A percentile compares a stretch with the other conserved stretches of the same genome.
phyloP scores from a whole-genome alignment of 257 asterid genomes.

The Gentiana dahurica region DNA sequence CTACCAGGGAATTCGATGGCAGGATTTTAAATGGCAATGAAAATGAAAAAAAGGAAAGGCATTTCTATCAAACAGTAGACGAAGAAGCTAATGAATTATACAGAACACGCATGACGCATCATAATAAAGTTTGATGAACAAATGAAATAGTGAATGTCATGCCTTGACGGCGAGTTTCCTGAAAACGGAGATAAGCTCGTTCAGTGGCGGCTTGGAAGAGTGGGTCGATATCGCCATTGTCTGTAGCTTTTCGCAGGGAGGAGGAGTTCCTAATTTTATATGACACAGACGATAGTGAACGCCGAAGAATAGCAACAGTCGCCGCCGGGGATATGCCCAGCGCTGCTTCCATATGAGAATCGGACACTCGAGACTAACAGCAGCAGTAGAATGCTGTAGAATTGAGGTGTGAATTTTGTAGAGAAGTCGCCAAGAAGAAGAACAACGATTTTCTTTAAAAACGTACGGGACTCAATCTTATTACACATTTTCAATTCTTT shows the following conservation, averaged over 20 bases:
- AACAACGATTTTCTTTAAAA: too few relatives aligned
- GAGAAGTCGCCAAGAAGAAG: too few relatives aligned
- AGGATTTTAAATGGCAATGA: too few relatives aligned
- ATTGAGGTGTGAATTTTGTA: too few relatives aligned
- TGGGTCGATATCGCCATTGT: conserved; percentile 16
- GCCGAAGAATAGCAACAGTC: conserved; percentile 10
- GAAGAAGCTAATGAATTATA: neutral
- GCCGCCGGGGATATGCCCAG: conserved; percentile 8
- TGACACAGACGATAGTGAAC: conserved; percentile 8
- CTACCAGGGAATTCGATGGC: too few relatives aligned
- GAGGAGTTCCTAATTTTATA: conserved; percentile 5
- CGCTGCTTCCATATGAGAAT: conserved; percentile 17
- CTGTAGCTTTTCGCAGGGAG: conserved; percentile 14
- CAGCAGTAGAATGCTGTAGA: too few relatives aligned
- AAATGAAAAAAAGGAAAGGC: too few relatives aligned
- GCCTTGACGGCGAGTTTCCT: conserved; percentile 67
- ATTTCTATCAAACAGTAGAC: too few relatives aligned
- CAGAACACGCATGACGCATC: neutral
- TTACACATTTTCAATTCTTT: too few relatives aligned
- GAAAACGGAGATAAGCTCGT: conserved; percentile 53
- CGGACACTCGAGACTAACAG: too few relatives aligned
- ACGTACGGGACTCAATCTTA: too few relatives aligned
- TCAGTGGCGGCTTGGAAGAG: conserved; percentile 30
- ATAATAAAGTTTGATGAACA: neutral
- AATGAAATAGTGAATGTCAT: neutral